These are phyloP conservation scores for Pyrus pyrifolia DNA, from an alignment of 306 rosid genomes.

Conservation along the genomic window DNA sequence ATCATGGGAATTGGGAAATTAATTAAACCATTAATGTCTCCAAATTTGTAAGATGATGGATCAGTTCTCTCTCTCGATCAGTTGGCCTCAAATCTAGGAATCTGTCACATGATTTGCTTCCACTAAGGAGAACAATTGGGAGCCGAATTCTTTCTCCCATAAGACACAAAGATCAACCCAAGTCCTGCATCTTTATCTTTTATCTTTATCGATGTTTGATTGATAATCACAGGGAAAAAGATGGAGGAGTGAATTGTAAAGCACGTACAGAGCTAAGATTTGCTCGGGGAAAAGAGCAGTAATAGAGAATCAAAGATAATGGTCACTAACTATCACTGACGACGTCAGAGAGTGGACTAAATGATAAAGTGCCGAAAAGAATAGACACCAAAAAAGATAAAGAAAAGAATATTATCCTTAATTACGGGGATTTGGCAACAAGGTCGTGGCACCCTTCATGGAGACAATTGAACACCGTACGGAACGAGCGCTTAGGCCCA, in stretches of 20 bases:
- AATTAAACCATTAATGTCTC: neutral
- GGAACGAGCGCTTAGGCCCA: conserved; percentile 12
- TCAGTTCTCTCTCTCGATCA: neutral
- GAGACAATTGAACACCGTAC: conserved; percentile 30
- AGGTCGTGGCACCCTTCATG: conserved; percentile 44
- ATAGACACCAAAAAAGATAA: neutral
- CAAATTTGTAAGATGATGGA: neutral
- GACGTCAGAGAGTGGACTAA: conserved; percentile 8
- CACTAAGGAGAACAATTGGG: neutral
- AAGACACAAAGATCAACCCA: neutral
- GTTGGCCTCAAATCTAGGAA: neutral
- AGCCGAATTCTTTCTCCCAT: neutral
- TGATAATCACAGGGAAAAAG: neutral
- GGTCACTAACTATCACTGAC: conserved; percentile 16
- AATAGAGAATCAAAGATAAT: neutral
- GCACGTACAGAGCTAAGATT: neutral
- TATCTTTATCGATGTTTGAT: neutral
- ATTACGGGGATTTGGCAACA: conserved; percentile 46
- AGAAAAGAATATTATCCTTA: neutral
- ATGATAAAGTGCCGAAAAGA: neutral
- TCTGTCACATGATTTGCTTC: neutral
- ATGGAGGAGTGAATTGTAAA: neutral
- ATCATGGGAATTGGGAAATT: neutral
- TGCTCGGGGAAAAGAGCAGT: neutral
- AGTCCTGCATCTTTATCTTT: neutral